Evolutionary conservation across 352 stramenopile genomes (phyloP), one percentile per base, ranked within the genome.

Genomic region (Globisporangium echinulatum): DNA sequence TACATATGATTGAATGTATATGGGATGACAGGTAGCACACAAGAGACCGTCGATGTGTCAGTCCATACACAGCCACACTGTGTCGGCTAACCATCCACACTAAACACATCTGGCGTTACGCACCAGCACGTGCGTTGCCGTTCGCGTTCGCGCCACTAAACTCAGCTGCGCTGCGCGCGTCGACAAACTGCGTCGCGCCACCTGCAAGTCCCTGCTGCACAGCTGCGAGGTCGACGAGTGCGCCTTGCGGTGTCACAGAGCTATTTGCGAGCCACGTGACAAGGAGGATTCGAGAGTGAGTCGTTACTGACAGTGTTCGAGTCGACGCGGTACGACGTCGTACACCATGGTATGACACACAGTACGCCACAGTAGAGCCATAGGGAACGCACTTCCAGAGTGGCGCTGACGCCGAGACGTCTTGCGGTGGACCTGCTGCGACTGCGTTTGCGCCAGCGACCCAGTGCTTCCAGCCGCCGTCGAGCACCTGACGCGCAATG

Each of bases 381-480:
- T 15, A 50, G 46, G 8, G 46, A 13, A 33, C 61, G 15, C 37
- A 59, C 61, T 44, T 67, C 56, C 59, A 65, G 42, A 55, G 59
- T 44, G 52, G 52, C 15, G 25, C 39, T 1, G 46, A 33, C 11
- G 17, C 11, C 15, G n/a, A 11, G 14, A 58, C 7, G 1, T 50
- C 37, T 19, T 19, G 17, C 17, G 17, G 17, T 19, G 17, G 17
- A 19, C 17, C 17, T 19, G 17, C 17, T 19, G 74, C 70, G n/a
- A 88, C 68, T 25, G 71, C 55, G 42, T 80, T 75, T 5, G 59
- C 74, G 43, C 85, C 69, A 1, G 71, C 61, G 38, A 79, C 60
- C 83, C 83, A 92, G 17, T 88, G 71, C 55, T 87, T 85, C 54
- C 80, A 75, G 10, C 83, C 83, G 52, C 83, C 83, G 59, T 92